Percentiles rank a stretch among this genome's conserved stretches.
These are phyloP conservation scores for Agaricus blazei DNA, from an alignment of 768 basidiomycete species.

Conservation along the genomic window DNA sequence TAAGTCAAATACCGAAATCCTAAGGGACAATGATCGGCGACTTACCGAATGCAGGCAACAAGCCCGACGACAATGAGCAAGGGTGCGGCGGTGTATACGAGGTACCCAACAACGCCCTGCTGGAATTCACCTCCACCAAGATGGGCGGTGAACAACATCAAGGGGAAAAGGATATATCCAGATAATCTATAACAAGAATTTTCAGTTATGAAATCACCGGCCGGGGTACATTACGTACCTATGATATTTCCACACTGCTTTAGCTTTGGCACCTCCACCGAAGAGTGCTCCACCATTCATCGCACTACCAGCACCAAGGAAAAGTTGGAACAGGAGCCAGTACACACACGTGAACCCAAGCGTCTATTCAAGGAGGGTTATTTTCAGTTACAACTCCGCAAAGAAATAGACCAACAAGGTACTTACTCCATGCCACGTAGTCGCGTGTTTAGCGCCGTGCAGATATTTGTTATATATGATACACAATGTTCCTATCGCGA, in stretches of 20 bases:
- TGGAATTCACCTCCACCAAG: constrained; percentile 68
- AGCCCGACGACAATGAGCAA: constrained; percentile 37
- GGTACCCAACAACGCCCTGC: constrained; percentile 50
- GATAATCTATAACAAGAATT: constrained; percentile 43
- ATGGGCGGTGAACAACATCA: constrained; percentile 56
- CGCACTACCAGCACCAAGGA: constrained; percentile 69
- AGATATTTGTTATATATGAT: constrained; percentile 59
- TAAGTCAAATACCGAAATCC: neutral
- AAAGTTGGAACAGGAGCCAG: constrained; percentile 59
- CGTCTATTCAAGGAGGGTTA: constrained; percentile 28
- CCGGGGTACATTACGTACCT: constrained; percentile 31
- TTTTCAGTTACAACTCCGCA: neutral
- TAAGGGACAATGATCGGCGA: neutral
- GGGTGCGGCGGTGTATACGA: constrained; percentile 56
- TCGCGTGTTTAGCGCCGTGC: constrained; percentile 51
- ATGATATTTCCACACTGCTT: constrained; percentile 81
- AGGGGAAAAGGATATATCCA: constrained; percentile 65
- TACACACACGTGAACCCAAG: constrained; percentile 58
- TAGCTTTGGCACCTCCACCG: constrained; percentile 69
- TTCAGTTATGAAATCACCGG: neutral
- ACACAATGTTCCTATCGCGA: constrained; percentile 56
- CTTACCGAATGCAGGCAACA: constrained; percentile 49
- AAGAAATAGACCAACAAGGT: neutral
- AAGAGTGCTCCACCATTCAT: constrained; percentile 69
- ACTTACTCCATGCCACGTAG: constrained; percentile 72